Evolutionary conservation across 345 rosid species (phyloP).

Genomic region (Pugionium dolabratum): DNA sequence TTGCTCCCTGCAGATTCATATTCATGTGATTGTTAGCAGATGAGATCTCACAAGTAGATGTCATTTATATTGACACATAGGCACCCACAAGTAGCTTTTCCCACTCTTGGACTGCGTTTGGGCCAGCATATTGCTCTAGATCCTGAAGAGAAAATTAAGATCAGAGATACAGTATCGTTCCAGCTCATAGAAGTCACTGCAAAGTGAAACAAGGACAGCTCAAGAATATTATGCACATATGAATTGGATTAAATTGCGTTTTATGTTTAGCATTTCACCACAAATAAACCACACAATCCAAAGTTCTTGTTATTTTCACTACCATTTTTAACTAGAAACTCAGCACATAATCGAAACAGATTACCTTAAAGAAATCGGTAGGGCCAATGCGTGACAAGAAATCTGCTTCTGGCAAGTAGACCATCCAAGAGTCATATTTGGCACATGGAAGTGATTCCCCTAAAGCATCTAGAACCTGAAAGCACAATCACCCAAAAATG

Average conservation of each 20-base stretch:
- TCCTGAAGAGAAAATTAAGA: constrained; percentile 50
- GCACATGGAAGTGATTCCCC: constrained; percentile 84
- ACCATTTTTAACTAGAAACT: neutral
- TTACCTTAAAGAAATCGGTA: constrained; percentile 87
- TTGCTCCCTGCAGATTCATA: constrained; percentile 63
- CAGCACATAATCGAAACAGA: neutral
- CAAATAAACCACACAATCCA: neutral
- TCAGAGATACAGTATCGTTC: constrained; percentile 1
- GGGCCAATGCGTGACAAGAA: constrained; percentile 91
- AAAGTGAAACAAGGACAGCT: neutral
- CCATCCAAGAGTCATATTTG: constrained; percentile 96
- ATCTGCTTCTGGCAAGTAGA: constrained; percentile 88
- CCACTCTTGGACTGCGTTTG: constrained; percentile 77
- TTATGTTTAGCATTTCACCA: neutral
- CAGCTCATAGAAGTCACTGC: neutral
- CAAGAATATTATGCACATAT: neutral
- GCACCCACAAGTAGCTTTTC: constrained; percentile 75
- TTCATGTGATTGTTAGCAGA: constrained; percentile 33
- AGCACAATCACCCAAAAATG: constrained; percentile 13
- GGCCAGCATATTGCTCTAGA: constrained; percentile 82
- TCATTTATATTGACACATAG: constrained; percentile 25
- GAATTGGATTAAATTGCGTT: neutral
- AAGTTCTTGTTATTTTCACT: neutral
- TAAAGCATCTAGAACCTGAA: constrained; percentile 86
- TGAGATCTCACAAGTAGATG: constrained; percentile 30